A percentile compares a stretch with the other conserved stretches of the same genome.
phyloP scores from a whole-genome alignment of 768 basidiomycete genomes.

The Pleurotus sapidus region DNA sequence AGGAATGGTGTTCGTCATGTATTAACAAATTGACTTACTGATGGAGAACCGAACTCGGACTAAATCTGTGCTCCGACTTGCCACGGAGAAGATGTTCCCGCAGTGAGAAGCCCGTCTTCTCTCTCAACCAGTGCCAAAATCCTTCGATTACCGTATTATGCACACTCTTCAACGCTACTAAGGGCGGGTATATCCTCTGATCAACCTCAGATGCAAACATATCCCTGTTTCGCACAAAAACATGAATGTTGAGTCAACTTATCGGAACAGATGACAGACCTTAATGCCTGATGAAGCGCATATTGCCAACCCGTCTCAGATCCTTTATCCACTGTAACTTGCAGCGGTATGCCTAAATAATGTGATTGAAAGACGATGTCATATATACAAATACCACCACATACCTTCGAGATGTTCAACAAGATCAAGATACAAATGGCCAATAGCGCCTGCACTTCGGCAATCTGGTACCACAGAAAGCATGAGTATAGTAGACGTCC shows the following conservation, averaged over 20 bases:
- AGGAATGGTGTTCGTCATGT: too few relatives aligned
- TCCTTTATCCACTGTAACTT: slow-evolving; percentile 26
- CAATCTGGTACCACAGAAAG: too few relatives aligned
- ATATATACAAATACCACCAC: too few relatives aligned
- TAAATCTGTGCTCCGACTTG: slow-evolving; percentile 16
- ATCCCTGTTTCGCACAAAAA: too few relatives aligned
- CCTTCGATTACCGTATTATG: slow-evolving; percentile 27
- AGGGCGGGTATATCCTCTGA: slow-evolving; percentile 12
- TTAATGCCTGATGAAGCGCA: slow-evolving; percentile 17
- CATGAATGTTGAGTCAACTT: too few relatives aligned
- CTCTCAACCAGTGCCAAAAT: slow-evolving; percentile 26
- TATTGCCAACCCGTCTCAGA: slow-evolving; percentile 31
- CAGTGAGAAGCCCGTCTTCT: slow-evolving; percentile 12
- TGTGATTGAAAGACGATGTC: too few relatives aligned
- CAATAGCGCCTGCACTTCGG: slow-evolving; percentile 17
- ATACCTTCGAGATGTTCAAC: slow-evolving; percentile 20
- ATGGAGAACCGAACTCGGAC: slow-evolving; percentile 14
- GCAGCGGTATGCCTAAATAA: slow-evolving; percentile 25
- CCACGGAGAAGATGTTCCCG: slow-evolving; percentile 17
- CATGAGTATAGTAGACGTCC: too few relatives aligned
- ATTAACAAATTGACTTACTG: too few relatives aligned
- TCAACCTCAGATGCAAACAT: slow-evolving; percentile 21
- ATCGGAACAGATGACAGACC: too few relatives aligned
- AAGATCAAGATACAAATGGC: slow-evolving; percentile 30
- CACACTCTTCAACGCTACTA: slow-evolving; percentile 19